A percentile compares a stretch with the other conserved stretches of the same genome.
Evolutionary conservation across 768 basidiomycete species (phyloP).

Genomic region (Tricholoma terreum): DNA sequence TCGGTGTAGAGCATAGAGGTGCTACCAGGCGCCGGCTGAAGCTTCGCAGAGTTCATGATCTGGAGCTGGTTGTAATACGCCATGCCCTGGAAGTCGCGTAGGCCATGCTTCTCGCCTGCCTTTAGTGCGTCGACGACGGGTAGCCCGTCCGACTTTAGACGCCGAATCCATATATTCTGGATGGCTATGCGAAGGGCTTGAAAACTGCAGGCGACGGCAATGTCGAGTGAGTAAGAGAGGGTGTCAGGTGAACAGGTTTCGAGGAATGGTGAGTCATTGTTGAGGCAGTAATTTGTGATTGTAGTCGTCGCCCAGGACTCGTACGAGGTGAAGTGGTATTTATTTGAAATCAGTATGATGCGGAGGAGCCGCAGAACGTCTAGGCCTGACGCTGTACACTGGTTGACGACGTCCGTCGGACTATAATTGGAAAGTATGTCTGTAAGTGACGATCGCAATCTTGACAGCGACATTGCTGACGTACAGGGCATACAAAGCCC

Average conservation of each 20-base stretch:
- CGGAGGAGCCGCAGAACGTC: constrained; percentile 5
- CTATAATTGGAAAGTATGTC: not conserved
- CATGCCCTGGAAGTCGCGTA: constrained; percentile 2
- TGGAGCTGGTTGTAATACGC: constrained; percentile 2
- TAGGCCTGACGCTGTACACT: not conserved
- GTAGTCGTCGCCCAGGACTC: not conserved
- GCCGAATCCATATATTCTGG: not conserved
- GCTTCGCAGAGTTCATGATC: not conserved
- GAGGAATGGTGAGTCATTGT: not conserved
- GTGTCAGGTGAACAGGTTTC: not conserved
- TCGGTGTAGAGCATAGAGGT: not conserved
- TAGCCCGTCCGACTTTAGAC: not conserved
- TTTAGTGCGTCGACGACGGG: not conserved
- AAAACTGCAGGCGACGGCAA: not conserved
- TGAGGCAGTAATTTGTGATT: not conserved
- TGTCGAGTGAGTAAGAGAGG: not conserved
- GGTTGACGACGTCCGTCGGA: not conserved
- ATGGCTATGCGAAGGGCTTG: not conserved
- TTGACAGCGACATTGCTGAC: not conserved
- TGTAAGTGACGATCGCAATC: not conserved
- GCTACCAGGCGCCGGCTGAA: not conserved
- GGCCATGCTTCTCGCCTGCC: not conserved
- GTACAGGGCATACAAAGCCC: constrained; percentile 18
- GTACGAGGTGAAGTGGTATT: constrained; percentile 3
- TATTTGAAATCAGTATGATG: constrained; percentile 10